Evolutionary conservation across 257 asterid species (phyloP), one percentile per base, ranked within the genome.

Genomic region (Misopates orontium): DNA sequence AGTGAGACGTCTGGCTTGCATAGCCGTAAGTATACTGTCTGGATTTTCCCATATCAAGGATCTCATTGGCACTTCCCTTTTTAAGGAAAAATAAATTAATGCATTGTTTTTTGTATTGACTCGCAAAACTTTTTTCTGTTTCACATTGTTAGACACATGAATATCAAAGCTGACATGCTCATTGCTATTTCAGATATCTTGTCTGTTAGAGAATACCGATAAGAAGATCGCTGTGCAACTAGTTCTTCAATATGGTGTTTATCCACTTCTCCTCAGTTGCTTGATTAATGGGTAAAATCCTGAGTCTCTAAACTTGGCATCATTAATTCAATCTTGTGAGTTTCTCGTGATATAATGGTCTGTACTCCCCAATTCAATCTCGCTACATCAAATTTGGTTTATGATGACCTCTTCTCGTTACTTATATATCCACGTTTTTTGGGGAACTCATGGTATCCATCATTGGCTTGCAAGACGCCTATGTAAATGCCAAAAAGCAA

Each of bases 231-330:
- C 86, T 44, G 28, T 76, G 64, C 83, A 73, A 57, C 78, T 90
- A 66, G 70, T 93, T 75, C 71, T 75, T 73, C 78, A 83, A 71
- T 64, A 83, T 42, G 83, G 68, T 61, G 83, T 86, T 36, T 86
- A 90, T 74, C 90, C 84, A 70, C 95, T 79, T 71, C 80, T 93
- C 72, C 96, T 93, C 56, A 71, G 76, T 83, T 90, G 99, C 90
- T 86, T 90, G 67, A 68, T 81, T 42, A 82, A 81, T 62, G 99
- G 99, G 99, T 90, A 90, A 70, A 82, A 10, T 61, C 44, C 39
- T 22, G 62, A 61, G 64, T 69, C 53, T 56, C 51, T 49, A 36
- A 12, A 47, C 45, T 73, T 22, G 48, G 47, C 23, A 66, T 12
- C 67, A 36, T 23, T 44, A 31, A 59, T 56, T 58, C 52, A n/a